These are phyloP conservation scores for Penicillium maclennaniae DNA, from an alignment of 495 filamentous ascomycete species.

Conservation along the genomic window DNA sequence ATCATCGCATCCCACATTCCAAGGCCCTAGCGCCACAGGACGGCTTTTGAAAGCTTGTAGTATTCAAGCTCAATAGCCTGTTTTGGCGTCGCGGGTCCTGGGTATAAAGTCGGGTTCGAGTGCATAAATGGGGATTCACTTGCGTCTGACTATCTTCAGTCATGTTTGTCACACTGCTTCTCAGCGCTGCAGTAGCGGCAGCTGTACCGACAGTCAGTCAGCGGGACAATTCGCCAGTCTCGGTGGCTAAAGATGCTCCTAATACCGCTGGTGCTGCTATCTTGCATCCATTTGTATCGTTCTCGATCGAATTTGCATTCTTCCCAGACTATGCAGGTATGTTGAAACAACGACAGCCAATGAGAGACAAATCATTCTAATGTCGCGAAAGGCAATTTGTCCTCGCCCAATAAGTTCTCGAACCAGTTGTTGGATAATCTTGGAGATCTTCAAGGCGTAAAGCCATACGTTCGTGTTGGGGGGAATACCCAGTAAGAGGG, in stretches of 20 bases:
- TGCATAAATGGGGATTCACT: neutral
- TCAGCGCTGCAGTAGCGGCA: conserved; percentile 7
- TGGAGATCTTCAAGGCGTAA: conserved; percentile 21
- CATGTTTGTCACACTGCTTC: conserved; percentile 12
- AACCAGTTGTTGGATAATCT: conserved; percentile 25
- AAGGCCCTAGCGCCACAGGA: neutral
- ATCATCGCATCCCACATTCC: neutral
- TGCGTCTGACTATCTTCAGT: neutral
- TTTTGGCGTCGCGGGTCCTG: neutral
- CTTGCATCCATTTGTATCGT: conserved; percentile 25
- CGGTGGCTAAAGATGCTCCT: conserved; percentile 11
- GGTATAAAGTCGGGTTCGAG: neutral
- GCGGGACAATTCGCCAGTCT: conserved; percentile 5
- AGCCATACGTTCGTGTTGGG: conserved; percentile 26
- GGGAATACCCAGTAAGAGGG: conserved; percentile 27
- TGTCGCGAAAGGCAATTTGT: conserved; percentile 18
- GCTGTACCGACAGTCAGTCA: conserved; percentile 8
- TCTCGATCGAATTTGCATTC: conserved; percentile 27
- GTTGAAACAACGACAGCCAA: neutral
- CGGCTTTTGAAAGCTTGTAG: conserved; percentile 13
- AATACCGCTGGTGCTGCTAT: conserved; percentile 14
- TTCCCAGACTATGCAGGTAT: conserved; percentile 29
- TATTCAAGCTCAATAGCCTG: conserved; percentile 10
- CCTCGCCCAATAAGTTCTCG: conserved; percentile 25
- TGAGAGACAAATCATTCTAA: neutral